Percentiles rank a stretch among this genome's conserved stretches.
Evolutionary conservation across 192 early-diverging fungal species (phyloP).

Genomic region (Gryganskiella cystojenkinii): DNA sequence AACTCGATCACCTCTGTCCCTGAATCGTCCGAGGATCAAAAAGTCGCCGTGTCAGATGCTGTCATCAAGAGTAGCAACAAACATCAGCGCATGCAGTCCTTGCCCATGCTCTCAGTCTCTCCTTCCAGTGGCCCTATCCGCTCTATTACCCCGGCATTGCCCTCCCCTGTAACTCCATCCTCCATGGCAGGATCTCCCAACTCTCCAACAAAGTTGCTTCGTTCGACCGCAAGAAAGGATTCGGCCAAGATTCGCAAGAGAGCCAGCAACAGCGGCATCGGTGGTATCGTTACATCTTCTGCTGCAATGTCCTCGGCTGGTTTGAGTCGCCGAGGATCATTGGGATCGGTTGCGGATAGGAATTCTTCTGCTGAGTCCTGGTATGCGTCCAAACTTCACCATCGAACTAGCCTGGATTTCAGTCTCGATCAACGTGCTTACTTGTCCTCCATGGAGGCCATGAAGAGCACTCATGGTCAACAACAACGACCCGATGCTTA

Average conservation of each 20-base stretch:
- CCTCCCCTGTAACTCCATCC: conserved; percentile 28
- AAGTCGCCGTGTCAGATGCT: no score
- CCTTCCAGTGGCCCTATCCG: conserved; percentile 5
- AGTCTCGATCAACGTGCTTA: conserved; percentile 25
- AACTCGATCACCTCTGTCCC: conserved; percentile 19
- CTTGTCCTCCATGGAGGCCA: background rate
- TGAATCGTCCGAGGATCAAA: no score
- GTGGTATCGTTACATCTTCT: no score
- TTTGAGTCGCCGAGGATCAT: conserved; percentile 19
- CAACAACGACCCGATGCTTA: background rate
- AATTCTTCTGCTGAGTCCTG: conserved; percentile 13
- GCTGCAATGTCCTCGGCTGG: background rate
- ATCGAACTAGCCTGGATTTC: conserved; percentile 44
- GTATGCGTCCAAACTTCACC: conserved; percentile 48
- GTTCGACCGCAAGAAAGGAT: background rate
- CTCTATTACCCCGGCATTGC: conserved; percentile 13
- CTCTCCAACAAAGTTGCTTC: conserved; percentile 15
- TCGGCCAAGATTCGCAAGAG: conserved; percentile 19
- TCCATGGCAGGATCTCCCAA: conserved; percentile 4
- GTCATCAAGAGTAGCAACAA: conserved; percentile 1
- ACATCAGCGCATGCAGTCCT: conserved; percentile 20
- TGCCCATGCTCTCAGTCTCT: conserved; percentile 23
- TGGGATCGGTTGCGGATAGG: conserved; percentile 11
- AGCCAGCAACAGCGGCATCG: no score
- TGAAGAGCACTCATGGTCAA: background rate